Base-by-base conservation (phyloP, 2,329 filamentous ascomycete species). In the Madurella fahalii region DNA sequence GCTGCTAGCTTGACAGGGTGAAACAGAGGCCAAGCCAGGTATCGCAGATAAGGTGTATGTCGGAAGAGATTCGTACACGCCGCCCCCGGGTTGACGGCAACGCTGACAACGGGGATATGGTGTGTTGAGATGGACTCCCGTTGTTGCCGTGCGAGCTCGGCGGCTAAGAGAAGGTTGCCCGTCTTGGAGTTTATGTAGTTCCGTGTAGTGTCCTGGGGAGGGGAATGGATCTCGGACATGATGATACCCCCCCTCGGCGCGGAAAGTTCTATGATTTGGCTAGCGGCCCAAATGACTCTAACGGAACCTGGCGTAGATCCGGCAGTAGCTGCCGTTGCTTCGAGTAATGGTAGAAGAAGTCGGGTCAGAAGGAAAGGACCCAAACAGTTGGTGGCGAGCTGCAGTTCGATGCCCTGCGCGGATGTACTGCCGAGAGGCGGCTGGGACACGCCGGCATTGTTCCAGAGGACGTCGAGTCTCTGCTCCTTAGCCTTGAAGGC, bases 361-460 rank as follows among this genome's bases (percentile, higher is more conserved):
- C 60, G 50, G 5, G 64, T 63, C 31, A 67, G 52, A 7, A 65
- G 58, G 20, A 63, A 61, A 1, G 61, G 54, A 2, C 57, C 64
- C 3, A 66, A 46, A 49, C 56, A 61, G 54, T 67, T 64, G 41
- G 61, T 58, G n/a, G 58, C 62, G 3, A 65, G 50, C 39, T 61
- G 56, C 30, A 63, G 45, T 17, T 66, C 64, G 53, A 59, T 50
- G 42, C 61, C 61, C 47, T 67, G 65, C 17, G 62, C 58, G n/a
- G 68, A 67, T 42, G 60, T 62, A 44, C 62, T 64, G 8, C 64
- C 65, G 4, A 50, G 40, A 2, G 67, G 66, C 1, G 67, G 62
- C 5, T 53, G 57, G 59, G 69, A 71, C n/a, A 73, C 63, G 16
- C 66, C 72, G 1, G 72, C 72, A 58, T 74, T 74, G 57, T 73